Conservation (phyloP, 1,139 yeast species). For the Suzukiozyma palmioleophila region DNA sequence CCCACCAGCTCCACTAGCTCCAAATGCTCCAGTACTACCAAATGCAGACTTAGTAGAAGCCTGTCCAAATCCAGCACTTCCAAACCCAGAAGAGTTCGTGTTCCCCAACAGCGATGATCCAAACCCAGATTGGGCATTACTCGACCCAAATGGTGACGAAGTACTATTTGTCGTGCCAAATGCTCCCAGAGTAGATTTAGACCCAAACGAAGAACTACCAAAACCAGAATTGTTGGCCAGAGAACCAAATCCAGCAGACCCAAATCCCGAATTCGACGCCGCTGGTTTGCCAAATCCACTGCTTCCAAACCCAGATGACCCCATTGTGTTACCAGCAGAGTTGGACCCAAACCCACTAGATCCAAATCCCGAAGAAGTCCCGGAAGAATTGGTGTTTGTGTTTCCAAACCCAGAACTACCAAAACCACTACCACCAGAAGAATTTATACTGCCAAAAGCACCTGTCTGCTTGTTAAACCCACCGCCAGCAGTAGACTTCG, state of each 20-base stretch:
- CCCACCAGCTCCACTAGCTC: too few relatives aligned
- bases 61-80: slow-evolving; percentile 11
- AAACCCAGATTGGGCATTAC: slow-evolving; percentile 4
- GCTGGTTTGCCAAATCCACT: slow-evolving; percentile 11
- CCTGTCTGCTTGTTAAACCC: slow-evolving; percentile 5
- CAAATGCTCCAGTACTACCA: slow-evolving; percentile 6
- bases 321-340: not conserved
- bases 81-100: slow-evolving; percentile 11
- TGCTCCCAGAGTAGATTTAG: slow-evolving; percentile 3
- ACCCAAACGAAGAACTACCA: slow-evolving; percentile 1
- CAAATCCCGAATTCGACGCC: slow-evolving; percentile 11
- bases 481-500: slow-evolving; percentile 9
- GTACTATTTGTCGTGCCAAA: slow-evolving; percentile 5
- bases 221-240: slow-evolving; percentile 5
- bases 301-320: slow-evolving; percentile 10
- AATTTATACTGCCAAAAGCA: slow-evolving; percentile 8
- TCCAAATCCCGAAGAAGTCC: slow-evolving; percentile 17
- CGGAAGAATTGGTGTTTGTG: slow-evolving; percentile 1
- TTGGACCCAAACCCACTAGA: slow-evolving; percentile 5
- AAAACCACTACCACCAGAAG: slow-evolving; percentile 10
- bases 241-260: slow-evolving; percentile 10
- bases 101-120: slow-evolving; percentile 8
- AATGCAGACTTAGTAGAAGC: slow-evolving; percentile 8
- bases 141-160: slow-evolving; percentile 8
- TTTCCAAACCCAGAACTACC: slow-evolving; percentile 1